Percentiles rank a stretch among this genome's conserved stretches.
Conservation (phyloP, 2,329 filamentous ascomycete genomes). For the Calonectria multiphialidica region DNA sequence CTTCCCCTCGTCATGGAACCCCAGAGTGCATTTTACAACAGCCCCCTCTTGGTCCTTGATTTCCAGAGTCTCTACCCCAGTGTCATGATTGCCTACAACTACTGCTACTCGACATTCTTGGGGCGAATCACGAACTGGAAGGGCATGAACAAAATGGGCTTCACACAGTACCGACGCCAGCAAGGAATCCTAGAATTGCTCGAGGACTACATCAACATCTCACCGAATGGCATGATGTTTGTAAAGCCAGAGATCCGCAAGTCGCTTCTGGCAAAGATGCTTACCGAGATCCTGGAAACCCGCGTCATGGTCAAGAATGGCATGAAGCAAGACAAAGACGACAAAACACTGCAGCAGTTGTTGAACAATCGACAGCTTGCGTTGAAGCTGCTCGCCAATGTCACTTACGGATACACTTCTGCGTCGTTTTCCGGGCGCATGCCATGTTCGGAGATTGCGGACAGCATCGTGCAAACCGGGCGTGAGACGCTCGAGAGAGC, state of each 20-base stretch:
- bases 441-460: slow-evolving; percentile 97
- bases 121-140: slow-evolving; percentile 89
- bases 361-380: slow-evolving; percentile 95
- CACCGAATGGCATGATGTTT: slow-evolving; percentile 98
- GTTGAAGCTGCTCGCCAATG: slow-evolving; percentile 96
- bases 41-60: slow-evolving; percentile 90
- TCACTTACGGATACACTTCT: slow-evolving; percentile 98
- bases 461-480: slow-evolving; percentile 97
- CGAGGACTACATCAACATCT: slow-evolving; percentile 88
- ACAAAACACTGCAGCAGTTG: slow-evolving; percentile 85
- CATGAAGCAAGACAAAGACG: slow-evolving; percentile 94
- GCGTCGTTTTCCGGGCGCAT: slow-evolving; percentile 97
- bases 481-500: slow-evolving; percentile 95
- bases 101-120: slow-evolving; percentile 97
- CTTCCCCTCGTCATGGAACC: slow-evolving; percentile 97
- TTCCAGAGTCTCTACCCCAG: slow-evolving; percentile 97
- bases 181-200: slow-evolving; percentile 81
- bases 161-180: slow-evolving; percentile 86
- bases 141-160: slow-evolving; percentile 95
- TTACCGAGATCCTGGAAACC: slow-evolving; percentile 94
- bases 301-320: slow-evolving; percentile 97
- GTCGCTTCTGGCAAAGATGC: slow-evolving; percentile 94
- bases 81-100: slow-evolving; percentile 99
- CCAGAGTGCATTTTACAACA: slow-evolving; percentile 92
- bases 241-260: slow-evolving; percentile 87